These are phyloP conservation scores for Neurospora crassa DNA, from an alignment of 2,329 filamentous ascomycete species.

Conservation along the genomic window DNA sequence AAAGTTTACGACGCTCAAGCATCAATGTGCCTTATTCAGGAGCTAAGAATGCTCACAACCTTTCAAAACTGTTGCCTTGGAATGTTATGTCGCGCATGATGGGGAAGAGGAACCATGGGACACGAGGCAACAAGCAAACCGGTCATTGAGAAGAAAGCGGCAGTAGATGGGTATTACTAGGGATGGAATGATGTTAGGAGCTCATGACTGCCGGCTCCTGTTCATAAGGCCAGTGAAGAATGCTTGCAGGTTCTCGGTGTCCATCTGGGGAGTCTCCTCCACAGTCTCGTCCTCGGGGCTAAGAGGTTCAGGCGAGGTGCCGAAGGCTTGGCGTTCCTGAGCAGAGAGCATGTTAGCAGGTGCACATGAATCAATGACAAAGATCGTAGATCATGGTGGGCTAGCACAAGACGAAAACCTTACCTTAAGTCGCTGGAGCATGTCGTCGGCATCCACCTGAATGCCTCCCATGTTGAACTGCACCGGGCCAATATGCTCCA, in stretches of 20 bases:
- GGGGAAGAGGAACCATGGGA: not conserved
- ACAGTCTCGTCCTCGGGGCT: constrained; percentile 28
- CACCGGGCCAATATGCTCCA: constrained; percentile 84
- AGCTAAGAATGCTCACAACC: too few relatives aligned
- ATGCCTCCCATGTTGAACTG: constrained; percentile 99
- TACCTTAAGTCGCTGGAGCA: constrained; percentile 80
- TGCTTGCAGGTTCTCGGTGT: constrained; percentile 48
- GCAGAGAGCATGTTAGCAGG: not conserved
- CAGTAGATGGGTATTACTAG: not conserved
- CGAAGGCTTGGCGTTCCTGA: constrained; percentile 49
- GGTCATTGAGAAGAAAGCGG: not conserved
- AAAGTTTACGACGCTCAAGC: not conserved
- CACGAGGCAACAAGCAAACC: not conserved
- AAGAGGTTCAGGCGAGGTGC: constrained; percentile 34
- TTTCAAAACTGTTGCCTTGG: too few relatives aligned
- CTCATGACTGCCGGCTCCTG: constrained; percentile 27
- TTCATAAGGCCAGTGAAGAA: constrained; percentile 54
- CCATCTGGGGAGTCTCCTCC: constrained; percentile 30
- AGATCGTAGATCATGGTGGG: too few relatives aligned
- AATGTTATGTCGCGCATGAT: not conserved
- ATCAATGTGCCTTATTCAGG: too few relatives aligned
- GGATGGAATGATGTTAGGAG: not conserved
- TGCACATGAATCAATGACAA: too few relatives aligned
- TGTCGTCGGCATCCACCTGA: constrained; percentile 88
- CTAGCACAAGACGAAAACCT: constrained; percentile 12